Conservation (phyloP, 2,329 filamentous ascomycete species). For the Fusarium albidum region DNA sequence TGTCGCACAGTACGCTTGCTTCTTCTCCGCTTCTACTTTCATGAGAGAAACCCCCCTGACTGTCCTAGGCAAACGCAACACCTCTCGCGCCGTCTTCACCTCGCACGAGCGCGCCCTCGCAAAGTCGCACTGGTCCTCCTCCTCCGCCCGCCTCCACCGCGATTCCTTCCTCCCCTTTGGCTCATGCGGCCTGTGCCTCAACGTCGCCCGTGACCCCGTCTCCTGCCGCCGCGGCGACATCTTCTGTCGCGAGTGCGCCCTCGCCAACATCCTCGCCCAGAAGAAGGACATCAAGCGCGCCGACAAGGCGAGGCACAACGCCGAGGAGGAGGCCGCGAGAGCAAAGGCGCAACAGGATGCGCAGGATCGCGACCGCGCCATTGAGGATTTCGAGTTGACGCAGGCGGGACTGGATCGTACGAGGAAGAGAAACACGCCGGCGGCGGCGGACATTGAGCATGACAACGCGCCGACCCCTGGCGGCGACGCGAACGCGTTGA, state of each 20-base stretch:
- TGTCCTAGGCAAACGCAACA: constrained; percentile 79
- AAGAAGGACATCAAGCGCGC: constrained; percentile 88
- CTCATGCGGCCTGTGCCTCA: constrained; percentile 86
- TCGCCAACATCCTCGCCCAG: constrained; percentile 89
- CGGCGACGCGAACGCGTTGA: constrained; percentile 9
- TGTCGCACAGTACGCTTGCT: constrained; percentile 55
- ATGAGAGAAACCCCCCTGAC: background rate
- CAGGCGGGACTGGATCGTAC: constrained; percentile 71
- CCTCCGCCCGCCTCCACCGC: constrained; percentile 82
- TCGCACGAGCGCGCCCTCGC: constrained; percentile 87
- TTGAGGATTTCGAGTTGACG: constrained; percentile 84
- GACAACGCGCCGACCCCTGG: background rate
- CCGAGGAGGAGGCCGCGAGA: constrained; percentile 69
- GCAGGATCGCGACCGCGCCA: constrained; percentile 73
- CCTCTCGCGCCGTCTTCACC: constrained; percentile 91
- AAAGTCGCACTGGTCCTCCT: constrained; percentile 82
- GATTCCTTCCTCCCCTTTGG: constrained; percentile 94
- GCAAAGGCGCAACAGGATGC: constrained; percentile 68
- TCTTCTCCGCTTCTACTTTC: background rate
- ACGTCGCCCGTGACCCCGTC: constrained; percentile 82
- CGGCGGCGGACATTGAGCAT: constrained; percentile 45
- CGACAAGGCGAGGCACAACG: constrained; percentile 70
- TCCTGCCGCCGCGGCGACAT: constrained; percentile 86
- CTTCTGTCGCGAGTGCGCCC: constrained; percentile 94
- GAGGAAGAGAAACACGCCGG: constrained; percentile 48